Evolutionary conservation across 345 rosid genomes (phyloP), one percentile per base, ranked within the genome.

Genomic region (Anacardium occidentale): DNA sequence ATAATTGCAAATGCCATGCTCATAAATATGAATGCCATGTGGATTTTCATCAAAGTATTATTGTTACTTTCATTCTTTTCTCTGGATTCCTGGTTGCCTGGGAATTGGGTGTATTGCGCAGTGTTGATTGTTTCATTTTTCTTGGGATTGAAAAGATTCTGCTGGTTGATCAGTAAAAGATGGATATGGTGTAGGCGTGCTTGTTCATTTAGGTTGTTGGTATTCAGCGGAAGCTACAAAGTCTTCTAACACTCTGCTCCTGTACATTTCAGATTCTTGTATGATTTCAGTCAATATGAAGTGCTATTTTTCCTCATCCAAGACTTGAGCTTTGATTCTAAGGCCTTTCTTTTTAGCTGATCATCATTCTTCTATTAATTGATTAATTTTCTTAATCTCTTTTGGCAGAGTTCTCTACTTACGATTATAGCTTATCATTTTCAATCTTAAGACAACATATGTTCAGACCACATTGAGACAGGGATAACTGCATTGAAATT

Each of bases 241-340:
- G 64, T 61, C 44, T 61, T 34, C 51, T 57, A 83, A 18, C 54
- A 61, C 42, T 71, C 76, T 63, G 62, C 74, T 64, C 66, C 57
- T 84, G 82, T 82, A 78, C 66, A 80, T 77, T 75, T n/a, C 73
- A 68, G 61, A 75, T 76, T 79, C 81, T 67, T 82, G 80, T 82
- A 82, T 68, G 79, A 74, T 60, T 73, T 59, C 44, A 24, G 22
- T 59, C n/a, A 59, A 34, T 71, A 34, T 62, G 79, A 75, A 76
- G 40, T 11, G 66, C 76, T 56, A 66, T 66, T 65, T 74, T 83
- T 63, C 56, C 60, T 73, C 61, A 58, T 56, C 32, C 24, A 24
- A 40, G 18, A 1, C 10, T 4, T 29, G 1, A 10, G 3, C 24
- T 7, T 24, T 53, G 24, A 40, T 22, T 13, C 20, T 48, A 18